phyloP scores from a whole-genome alignment of 2,329 filamentous ascomycete genomes.

The Beauveria sp. region DNA sequence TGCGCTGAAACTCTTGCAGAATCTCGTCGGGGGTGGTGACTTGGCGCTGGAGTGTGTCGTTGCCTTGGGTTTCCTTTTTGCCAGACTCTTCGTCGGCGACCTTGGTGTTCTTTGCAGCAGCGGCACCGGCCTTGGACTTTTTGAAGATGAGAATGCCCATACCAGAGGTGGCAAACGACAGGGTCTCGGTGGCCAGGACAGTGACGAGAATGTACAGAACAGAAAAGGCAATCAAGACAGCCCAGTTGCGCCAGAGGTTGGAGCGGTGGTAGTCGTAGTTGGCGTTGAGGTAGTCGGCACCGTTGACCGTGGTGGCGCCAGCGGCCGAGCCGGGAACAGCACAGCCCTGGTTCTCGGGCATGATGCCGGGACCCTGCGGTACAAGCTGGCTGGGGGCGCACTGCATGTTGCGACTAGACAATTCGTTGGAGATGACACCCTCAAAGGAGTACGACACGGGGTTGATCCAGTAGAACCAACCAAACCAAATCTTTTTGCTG shows the following conservation, averaged over 20 bases:
- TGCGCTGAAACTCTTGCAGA: slow-evolving; percentile 42
- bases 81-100: slow-evolving; percentile 23
- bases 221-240: slow-evolving; percentile 63
- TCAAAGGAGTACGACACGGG: slow-evolving; percentile 61
- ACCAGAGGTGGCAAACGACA: slow-evolving; percentile 53
- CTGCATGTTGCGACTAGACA: slow-evolving; percentile 43
- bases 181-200: slow-evolving; percentile 55
- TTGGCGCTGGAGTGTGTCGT: slow-evolving; percentile 14
- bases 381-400: slow-evolving; percentile 38
- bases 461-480: slow-evolving; percentile 59
- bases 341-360: slow-evolving; percentile 45
- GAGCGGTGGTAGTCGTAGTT: slow-evolving; percentile 46
- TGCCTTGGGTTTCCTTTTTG: slow-evolving; percentile 22
- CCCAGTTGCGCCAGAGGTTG: slow-evolving; percentile 65
- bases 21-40: slow-evolving; percentile 25
- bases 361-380: slow-evolving; percentile 34
- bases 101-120: slow-evolving; percentile 24
- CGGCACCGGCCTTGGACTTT: slow-evolving; percentile 54
- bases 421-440: slow-evolving; percentile 47
- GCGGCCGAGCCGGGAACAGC: slow-evolving; percentile 42
- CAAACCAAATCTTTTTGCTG: slow-evolving; percentile 58
- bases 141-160: slow-evolving; percentile 68
- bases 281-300: slow-evolving; percentile 43
- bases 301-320: slow-evolving; percentile 40
- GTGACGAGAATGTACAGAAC: slow-evolving; percentile 68